Base-by-base conservation (phyloP, 2,329 filamentous ascomycete species). In the Colletotrichum viniferum region DNA sequence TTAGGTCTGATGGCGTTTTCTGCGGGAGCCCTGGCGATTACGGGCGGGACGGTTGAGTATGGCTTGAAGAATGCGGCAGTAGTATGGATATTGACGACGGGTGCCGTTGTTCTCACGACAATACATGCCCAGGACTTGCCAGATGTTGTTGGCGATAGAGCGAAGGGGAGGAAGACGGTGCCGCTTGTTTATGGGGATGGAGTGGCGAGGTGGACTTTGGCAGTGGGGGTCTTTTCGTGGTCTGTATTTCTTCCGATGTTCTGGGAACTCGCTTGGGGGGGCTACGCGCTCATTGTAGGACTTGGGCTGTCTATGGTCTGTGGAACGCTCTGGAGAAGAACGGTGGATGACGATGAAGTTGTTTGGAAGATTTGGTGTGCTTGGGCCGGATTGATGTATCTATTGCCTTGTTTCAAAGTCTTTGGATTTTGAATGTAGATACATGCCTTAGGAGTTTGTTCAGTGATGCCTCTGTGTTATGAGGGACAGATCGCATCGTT, bases 61-160 rank as follows among this genome's bases (percentile, higher is more conserved):
- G 16, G 3, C 12, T 16, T 60, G 13, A 5, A 9, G 4, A n/a
- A 16, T 2, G 8, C 14, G 28, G 38, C 13, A 18, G 64, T 66
- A 2, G 1, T 32, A 9, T 72, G 70, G 70, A 36, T 68, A 0
- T 0, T 52, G n/a, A 16, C 24, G 4, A 52, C 55, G n/a, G 70
- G 70, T 5, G 7, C 60, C n/a, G 18, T 72, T 0, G 10, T 68
- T 1, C 6, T 43, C 5, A 72, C 70, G 1, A 72, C 70, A 0
- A 18, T 72, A 9, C 70, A 72, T 10, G 55, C 28, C 2, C 70
- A 68, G 55, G 63, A 72, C 9, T 9, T 72, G 3, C 55, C 55
- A 2, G 70, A 72, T 6, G 28, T 68, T 1, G 63, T 61, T 7
- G 70, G 69, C 3, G 70, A 72, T 8, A 30, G 14, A 4, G 55